Base-by-base conservation (phyloP, 805 yeast species). In the Yamadazyma philogaea region DNA sequence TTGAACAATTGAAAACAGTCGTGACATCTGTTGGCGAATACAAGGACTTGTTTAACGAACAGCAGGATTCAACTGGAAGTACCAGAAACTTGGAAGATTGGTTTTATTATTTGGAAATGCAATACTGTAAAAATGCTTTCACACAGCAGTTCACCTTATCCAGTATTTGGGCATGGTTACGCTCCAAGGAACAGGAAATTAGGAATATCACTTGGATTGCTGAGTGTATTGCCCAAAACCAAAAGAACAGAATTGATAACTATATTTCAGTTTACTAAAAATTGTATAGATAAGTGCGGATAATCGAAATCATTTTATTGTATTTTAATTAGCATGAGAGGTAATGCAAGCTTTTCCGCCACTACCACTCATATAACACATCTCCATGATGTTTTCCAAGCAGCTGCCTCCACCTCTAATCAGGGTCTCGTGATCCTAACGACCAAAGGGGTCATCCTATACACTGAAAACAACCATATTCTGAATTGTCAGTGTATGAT, bases 121-220 rank as follows among this genome's bases (percentile, higher is more conserved):
- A 86, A 54, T 74, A 86, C 47, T 90, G 96, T 67, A 85, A 82
- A 57, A 82, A 84, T 59, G 96, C 96, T 0, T 89, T 93, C 65
- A 90, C 99, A 26, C 99, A 93, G 68, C 98, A 91, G 64, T 93
- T 93, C 65, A 81, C 96, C 14, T 78, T 85, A 54, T 78, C 89
- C 30, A 84, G 96, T 2, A 74, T 93, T 43, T 93, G 96, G 93
- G 96, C 96, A 6, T 93, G 96, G 95, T 78, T 95, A 60, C 85
- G 88, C 66, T 84, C 96, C 14, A 86, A 85, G 59, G 99, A 93
- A 66, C 99, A 95, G 68, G 99, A 93, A 66, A 81, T 95, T 46
- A 79, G 99, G 66, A 93, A 93, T 63, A 84, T 93, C 52, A 88
- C 98, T n/a, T 93, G 99, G 99, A 91, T 93, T 44, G 96, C 98